phyloP scores from a whole-genome alignment of 2,329 filamentous ascomycete species.

The Podosphaera xanthii region DNA sequence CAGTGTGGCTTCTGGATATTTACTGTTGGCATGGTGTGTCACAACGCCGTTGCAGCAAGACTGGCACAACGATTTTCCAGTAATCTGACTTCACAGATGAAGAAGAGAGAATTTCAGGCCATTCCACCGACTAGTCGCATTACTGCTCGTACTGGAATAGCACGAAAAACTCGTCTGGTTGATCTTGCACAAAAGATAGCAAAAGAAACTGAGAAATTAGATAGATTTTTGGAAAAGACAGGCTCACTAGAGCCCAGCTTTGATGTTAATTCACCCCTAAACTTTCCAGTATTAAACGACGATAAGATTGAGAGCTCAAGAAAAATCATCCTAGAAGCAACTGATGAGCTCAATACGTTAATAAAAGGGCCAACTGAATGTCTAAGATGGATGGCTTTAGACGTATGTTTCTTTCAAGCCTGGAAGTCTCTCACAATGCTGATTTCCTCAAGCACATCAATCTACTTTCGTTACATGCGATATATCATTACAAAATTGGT shows the following conservation, averaged over 20 bases:
- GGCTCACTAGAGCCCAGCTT: slow-evolving; percentile 23
- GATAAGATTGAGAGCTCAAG: slow-evolving; percentile 24
- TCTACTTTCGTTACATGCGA: slow-evolving; percentile 25
- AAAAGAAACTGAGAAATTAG: slow-evolving; percentile 25
- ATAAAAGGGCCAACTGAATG: slow-evolving; percentile 27
- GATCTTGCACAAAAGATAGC: slow-evolving; percentile 25
- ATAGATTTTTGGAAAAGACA: slow-evolving; percentile 23
- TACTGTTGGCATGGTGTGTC: no score
- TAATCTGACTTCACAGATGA: no score
- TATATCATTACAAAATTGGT: slow-evolving; percentile 29
- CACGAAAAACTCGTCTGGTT: slow-evolving; percentile 16
- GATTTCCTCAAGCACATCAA: slow-evolving; percentile 22
- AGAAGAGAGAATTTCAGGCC: no score
- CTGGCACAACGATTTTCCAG: no score
- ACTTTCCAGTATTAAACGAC: slow-evolving; percentile 25
- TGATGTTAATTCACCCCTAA: slow-evolving; percentile 21
- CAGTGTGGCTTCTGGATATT: no score
- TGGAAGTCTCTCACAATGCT: background rate
- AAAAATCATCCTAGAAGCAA: slow-evolving; percentile 23
- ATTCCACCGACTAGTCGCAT: no score
- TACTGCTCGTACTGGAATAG: no score
- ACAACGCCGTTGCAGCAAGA: no score
- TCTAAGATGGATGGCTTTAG: slow-evolving; percentile 29
- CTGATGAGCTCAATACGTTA: slow-evolving; percentile 24
- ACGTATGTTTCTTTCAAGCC: slow-evolving; percentile 18